Evolutionary conservation across 345 rosid species (phyloP), one percentile per base, ranked within the genome.

Genomic region (Cardamine chenopodiifolia): DNA sequence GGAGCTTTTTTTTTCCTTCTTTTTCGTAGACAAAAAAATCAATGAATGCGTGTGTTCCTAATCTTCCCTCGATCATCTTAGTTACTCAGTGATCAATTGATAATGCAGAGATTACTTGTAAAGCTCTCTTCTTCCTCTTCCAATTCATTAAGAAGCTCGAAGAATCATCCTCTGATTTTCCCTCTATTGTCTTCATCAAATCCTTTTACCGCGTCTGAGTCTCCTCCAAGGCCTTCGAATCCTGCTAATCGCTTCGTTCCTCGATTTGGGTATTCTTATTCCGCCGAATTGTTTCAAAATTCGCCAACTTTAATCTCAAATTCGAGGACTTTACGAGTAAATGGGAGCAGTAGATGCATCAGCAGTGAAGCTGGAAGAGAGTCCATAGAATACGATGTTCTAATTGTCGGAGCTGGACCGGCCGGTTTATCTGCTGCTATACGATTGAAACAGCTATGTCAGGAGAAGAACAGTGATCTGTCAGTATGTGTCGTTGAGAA

Each of bases 361-460:
- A 73, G 95, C 71, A 71, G 80, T 72, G 93, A 78, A 61, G 57
- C 78, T 31, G 83, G 70, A 7, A 70, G 96, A 63, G 97, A 94
- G 22, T 82, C 85, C 4, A 82, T 94, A 35, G 96, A 91, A 80
- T 94, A 94, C 68, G 97, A 94, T 83, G 96, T 91, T 66, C 86
- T 94, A 54, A 83, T 94, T 52, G 90, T 94, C 31, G 98, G 97
- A 61, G 98, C 96, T 70, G 98, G 98, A 63, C 98, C 98, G 17
- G 98, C 98, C n/a, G 98, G 98, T 17, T 72, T 94, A 70, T 88
- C 98, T 1, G 93, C 98, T 32, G 97, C 90, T 7, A 88, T 94
- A 79, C 83, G 95, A 73, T 83, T 94, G 80, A 93, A 91, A 78
- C 98, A 91, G 14, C 55, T 94, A 57, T 94, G 89, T 74, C 82